phyloP scores from a whole-genome alignment of 139 green algal species.

The Limnomonas spitsbergensis region DNA sequence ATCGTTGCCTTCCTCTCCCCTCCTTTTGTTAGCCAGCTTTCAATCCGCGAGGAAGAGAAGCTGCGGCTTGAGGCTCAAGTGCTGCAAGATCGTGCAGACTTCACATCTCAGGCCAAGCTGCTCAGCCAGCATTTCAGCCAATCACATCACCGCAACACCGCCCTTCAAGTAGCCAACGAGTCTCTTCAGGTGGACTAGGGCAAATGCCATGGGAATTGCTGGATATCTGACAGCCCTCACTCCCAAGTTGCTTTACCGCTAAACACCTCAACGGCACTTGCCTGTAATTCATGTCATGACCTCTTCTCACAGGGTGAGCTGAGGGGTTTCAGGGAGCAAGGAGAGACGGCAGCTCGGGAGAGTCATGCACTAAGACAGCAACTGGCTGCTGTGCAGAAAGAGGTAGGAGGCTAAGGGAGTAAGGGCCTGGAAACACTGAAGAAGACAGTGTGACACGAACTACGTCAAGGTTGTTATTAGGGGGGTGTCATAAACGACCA shows the following conservation, averaged over 20 bases:
- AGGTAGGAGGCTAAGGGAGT: too few species aligned
- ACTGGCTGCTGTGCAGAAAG: background rate
- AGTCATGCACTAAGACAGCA: background rate
- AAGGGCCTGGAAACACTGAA: too few species aligned
- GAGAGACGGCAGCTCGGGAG: background rate
- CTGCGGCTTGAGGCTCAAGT: slow-evolving; percentile 21
- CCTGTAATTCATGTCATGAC: too few species aligned
- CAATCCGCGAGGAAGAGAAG: too few species aligned
- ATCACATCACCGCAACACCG: slow-evolving; percentile 19
- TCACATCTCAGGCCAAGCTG: slow-evolving; percentile 15
- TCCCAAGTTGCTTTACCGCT: background rate
- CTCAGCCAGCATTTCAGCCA: slow-evolving; percentile 27
- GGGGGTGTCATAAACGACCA: too few species aligned
- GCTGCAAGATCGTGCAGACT: slow-evolving; percentile 23
- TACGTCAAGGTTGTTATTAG: too few species aligned
- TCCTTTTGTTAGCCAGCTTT: too few species aligned
- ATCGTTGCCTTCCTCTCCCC: too few species aligned
- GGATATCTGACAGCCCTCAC: background rate
- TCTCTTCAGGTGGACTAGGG: slow-evolving; percentile 25
- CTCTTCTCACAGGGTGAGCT: background rate
- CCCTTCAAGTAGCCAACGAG: slow-evolving; percentile 30
- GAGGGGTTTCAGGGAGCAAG: background rate
- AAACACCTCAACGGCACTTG: background rate
- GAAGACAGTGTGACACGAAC: too few species aligned
- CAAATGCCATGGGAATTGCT: background rate